These are phyloP conservation scores for Rossbeevera mucosa DNA, from an alignment of 768 basidiomycete species.

Conservation along the genomic window DNA sequence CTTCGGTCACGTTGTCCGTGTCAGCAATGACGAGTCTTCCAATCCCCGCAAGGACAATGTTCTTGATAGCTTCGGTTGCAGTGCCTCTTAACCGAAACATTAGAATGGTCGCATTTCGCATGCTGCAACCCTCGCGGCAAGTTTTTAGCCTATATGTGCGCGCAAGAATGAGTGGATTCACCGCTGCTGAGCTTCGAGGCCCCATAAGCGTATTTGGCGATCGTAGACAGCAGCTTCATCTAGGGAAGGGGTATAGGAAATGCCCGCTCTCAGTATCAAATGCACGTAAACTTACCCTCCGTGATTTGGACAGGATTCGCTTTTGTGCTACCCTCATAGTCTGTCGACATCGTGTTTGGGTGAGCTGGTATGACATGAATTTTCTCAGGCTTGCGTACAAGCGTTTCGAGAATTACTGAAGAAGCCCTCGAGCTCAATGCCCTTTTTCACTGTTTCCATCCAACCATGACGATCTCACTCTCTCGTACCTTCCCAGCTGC, in stretches of 20 bases:
- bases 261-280: background rate
- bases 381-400: too few species aligned
- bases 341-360: constrained; percentile 15
- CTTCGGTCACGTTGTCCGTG: constrained; percentile 63
- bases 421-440: too few species aligned
- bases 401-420: too few species aligned
- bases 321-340: constrained; percentile 30
- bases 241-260: constrained; percentile 14
- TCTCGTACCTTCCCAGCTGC: too few species aligned
- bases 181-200: constrained; percentile 96
- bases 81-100: constrained; percentile 74
- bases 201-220: constrained; percentile 96
- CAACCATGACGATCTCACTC: too few species aligned
- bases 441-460: too few species aligned
- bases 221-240: constrained; percentile 87
- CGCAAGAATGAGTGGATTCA: constrained; percentile 28
- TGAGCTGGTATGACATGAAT: too few species aligned
- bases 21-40: constrained; percentile 87
- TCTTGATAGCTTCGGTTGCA: constrained; percentile 94
- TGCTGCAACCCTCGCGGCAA: constrained; percentile 44
- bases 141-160: background rate
- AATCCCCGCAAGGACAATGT: constrained; percentile 94
- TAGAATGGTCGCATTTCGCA: constrained; percentile 90
- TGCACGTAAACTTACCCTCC: constrained; percentile 46
- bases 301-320: constrained; percentile 50